Conservation (phyloP, 129 eudicot species). For the Heracleum sosnowskyi region DNA sequence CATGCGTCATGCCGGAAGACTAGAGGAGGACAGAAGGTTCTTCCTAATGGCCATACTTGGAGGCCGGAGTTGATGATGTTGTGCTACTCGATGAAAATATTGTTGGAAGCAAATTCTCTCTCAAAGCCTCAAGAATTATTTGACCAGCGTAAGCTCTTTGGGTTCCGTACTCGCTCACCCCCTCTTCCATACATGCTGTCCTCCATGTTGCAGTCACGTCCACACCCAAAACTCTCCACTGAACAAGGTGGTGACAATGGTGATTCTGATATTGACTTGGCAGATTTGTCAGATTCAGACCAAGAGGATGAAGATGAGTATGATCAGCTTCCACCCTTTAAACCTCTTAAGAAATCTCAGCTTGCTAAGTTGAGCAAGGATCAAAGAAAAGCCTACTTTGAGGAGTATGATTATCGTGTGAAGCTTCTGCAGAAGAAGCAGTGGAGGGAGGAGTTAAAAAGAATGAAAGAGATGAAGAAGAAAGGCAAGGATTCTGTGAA, state of each 20-base stretch:
- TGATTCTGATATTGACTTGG: constrained; percentile 89
- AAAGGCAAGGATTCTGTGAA: constrained; percentile 36
- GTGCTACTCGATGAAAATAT: constrained; percentile 87
- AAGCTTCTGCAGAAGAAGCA: constrained; percentile 94
- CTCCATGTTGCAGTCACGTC: constrained; percentile 82
- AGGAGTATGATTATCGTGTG: constrained; percentile 92
- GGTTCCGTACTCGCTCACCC: constrained; percentile 73
- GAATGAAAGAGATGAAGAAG: constrained; percentile 63
- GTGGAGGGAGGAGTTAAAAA: constrained; percentile 79
- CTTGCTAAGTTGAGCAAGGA: constrained; percentile 74
- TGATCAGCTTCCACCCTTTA: constrained; percentile 95
- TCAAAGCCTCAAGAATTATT: constrained; percentile 74
- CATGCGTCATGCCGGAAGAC: constrained; percentile 90
- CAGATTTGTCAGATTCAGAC: constrained; percentile 70
- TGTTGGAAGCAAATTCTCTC: constrained; percentile 68
- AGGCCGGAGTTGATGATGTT: constrained; percentile 66
- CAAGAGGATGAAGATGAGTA: constrained; percentile 76
- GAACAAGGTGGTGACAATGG: constrained; percentile 80
- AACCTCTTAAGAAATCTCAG: constrained; percentile 70
- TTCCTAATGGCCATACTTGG: constrained; percentile 94
- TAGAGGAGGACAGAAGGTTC: constrained; percentile 85
- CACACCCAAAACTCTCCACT: constrained; percentile 86
- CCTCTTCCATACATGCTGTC: constrained; percentile 92
- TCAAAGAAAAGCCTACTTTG: constrained; percentile 80
- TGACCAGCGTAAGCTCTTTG: constrained; percentile 81